Percentiles rank a stretch among this genome's conserved stretches.
These are phyloP conservation scores for Geotrichum reessii DNA, from an alignment of 1,139 yeast species.

Conservation along the genomic window DNA sequence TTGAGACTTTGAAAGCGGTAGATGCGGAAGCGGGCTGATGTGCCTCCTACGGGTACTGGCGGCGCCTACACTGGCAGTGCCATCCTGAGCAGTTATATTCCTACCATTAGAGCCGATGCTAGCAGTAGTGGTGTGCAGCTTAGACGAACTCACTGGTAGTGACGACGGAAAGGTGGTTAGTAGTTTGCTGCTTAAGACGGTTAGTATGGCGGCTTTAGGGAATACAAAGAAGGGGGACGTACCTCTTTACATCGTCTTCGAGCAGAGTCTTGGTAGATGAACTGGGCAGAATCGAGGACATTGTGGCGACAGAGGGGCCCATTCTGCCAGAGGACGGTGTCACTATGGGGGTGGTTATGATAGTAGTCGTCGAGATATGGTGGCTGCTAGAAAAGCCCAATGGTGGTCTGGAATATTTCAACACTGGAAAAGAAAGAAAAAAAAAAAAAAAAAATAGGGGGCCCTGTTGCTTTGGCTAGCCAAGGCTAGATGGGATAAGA, in stretches of 20 bases:
- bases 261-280: constrained; percentile 5
- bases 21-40: background rate
- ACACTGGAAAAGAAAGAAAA: background rate
- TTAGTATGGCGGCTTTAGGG: background rate
- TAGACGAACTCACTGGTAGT: constrained; percentile 2
- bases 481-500: background rate
- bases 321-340: background rate
- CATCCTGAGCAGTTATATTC: background rate
- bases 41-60: background rate
- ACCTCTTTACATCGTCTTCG: constrained; percentile 6
- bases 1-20: background rate
- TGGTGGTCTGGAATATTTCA: background rate
- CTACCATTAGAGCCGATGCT: too few species aligned
- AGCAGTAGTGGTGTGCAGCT: background rate
- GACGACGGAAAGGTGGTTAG: constrained; percentile 2
- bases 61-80: background rate
- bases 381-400: background rate
- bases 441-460: background rate
- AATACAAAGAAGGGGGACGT: background rate
- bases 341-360: background rate
- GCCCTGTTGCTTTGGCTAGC: background rate
- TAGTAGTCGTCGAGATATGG: background rate
- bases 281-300: constrained; percentile 5
- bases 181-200: constrained; percentile 2
- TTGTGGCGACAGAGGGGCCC: background rate